Evolutionary conservation across 208 protist species (phyloP).

Genomic region (Kentomonas sorsogonicus): DNA sequence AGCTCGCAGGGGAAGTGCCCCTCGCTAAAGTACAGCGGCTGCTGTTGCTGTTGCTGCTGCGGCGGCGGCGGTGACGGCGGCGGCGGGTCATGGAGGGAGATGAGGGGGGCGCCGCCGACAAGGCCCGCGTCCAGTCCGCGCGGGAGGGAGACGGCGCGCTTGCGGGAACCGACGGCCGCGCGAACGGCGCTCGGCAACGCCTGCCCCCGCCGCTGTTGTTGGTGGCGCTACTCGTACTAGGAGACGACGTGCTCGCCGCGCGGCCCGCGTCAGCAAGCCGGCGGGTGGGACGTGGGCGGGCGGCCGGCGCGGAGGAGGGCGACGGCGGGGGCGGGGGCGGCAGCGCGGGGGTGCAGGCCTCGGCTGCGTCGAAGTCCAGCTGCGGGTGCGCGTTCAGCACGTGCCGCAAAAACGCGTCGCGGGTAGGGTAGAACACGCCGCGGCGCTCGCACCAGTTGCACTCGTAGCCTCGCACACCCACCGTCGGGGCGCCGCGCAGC

Average conservation of each 20-base stretch:
- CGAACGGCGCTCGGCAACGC: too few relatives aligned
- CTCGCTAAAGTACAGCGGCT: conserved; percentile 24
- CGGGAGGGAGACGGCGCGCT: too few relatives aligned
- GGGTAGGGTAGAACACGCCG: conserved; percentile 41
- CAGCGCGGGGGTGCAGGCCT: conserved; percentile 38
- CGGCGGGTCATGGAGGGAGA: neutral
- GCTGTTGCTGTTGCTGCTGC: neutral
- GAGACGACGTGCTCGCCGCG: too few relatives aligned
- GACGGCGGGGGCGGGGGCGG: conserved; percentile 1
- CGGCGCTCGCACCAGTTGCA: conserved; percentile 79
- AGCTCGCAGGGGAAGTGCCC: conserved; percentile 79
- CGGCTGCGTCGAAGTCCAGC: conserved; percentile 66
- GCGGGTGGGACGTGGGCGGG: too few relatives aligned
- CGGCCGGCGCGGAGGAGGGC: neutral
- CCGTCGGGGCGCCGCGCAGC: conserved; percentile 43
- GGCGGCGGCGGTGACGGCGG: neutral
- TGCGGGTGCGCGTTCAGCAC: conserved; percentile 60
- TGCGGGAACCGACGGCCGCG: too few relatives aligned
- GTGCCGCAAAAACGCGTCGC: conserved; percentile 79
- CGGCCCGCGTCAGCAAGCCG: too few relatives aligned
- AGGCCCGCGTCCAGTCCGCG: too few relatives aligned
- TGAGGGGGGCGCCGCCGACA: too few relatives aligned
- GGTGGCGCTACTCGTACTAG: too few relatives aligned
- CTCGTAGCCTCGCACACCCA: conserved; percentile 56
- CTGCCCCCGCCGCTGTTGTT: too few relatives aligned